These are phyloP conservation scores for Anacardium occidentale DNA, from an alignment of 345 rosid species.

Conservation along the genomic window DNA sequence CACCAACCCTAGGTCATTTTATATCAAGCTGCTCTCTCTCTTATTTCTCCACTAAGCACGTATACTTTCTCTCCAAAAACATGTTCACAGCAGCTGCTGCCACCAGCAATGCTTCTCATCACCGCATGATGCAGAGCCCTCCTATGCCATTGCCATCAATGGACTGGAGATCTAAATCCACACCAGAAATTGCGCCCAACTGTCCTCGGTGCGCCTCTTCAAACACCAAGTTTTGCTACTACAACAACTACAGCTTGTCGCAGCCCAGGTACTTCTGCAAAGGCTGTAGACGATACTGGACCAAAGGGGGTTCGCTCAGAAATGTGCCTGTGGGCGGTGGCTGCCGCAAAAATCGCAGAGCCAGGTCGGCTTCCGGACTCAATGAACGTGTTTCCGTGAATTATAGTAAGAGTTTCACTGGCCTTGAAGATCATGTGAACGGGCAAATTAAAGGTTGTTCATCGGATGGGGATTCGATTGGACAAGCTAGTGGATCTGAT, in stretches of 20 bases:
- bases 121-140: slow-evolving; percentile 23
- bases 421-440: slow-evolving; percentile 10
- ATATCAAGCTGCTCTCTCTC: neutral
- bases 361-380: slow-evolving; percentile 35
- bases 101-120: neutral
- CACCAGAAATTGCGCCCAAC: slow-evolving; percentile 52
- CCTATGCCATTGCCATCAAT: slow-evolving; percentile 14
- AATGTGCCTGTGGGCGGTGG: slow-evolving; percentile 90
- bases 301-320: slow-evolving; percentile 82
- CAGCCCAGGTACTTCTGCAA: slow-evolving; percentile 92
- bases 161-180: slow-evolving; percentile 36
- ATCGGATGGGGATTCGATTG: slow-evolving; percentile 1
- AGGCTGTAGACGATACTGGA: slow-evolving; percentile 83
- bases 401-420: slow-evolving; percentile 22
- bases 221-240: slow-evolving; percentile 88
- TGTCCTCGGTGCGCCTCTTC: slow-evolving; percentile 91
- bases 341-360: slow-evolving; percentile 68
- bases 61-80: neutral
- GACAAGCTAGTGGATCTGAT: slow-evolving; percentile 22
- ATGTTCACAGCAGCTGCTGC: slow-evolving; percentile 23
- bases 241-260: slow-evolving; percentile 87
- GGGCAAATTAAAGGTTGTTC: slow-evolving; percentile 16
- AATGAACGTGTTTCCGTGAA: slow-evolving; percentile 14
- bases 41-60: neutral
- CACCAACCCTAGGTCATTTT: too few species aligned